Percentiles rank a stretch among this genome's conserved stretches.
Evolutionary conservation across 2,329 filamentous ascomycete genomes (phyloP).

Genomic region (Passalora sequoiae): DNA sequence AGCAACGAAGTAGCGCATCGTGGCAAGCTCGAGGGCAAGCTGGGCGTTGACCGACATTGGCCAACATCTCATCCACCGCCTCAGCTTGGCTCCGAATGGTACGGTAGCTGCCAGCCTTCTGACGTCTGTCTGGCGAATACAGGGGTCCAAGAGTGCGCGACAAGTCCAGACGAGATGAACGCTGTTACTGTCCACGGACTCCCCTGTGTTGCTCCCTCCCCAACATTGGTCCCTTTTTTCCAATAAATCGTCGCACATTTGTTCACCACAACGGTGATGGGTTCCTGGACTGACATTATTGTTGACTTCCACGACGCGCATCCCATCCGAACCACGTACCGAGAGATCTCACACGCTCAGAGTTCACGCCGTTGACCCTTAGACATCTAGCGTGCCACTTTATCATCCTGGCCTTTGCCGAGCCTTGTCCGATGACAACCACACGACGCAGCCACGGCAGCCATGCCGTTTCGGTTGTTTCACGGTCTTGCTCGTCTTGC

Average conservation of each 20-base stretch:
- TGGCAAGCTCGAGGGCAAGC: too few relatives aligned
- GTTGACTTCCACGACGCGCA: too few relatives aligned
- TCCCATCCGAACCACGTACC: too few relatives aligned
- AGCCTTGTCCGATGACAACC: constrained; percentile 6
- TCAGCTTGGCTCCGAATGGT: not conserved
- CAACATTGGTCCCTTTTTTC: too few relatives aligned
- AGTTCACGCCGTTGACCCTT: constrained; percentile 5
- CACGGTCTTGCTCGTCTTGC: constrained; percentile 5
- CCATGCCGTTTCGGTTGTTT: constrained; percentile 7
- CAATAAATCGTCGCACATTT: too few relatives aligned
- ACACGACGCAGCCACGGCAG: too few relatives aligned
- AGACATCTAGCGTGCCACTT: constrained; percentile 2
- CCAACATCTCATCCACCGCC: not conserved
- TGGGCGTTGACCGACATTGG: not conserved
- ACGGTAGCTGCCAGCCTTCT: not conserved
- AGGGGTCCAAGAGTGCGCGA: not conserved
- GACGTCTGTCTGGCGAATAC: not conserved
- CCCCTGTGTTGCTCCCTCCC: too few relatives aligned
- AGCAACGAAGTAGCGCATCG: too few relatives aligned
- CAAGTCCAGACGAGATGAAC: not conserved
- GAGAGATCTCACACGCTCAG: constrained; percentile 2
- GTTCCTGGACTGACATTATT: not conserved
- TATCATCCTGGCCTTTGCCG: not conserved
- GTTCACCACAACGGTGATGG: too few relatives aligned
- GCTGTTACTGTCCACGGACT: too few relatives aligned